phyloP scores from a whole-genome alignment of 176 grass and related monocot genomes.

The Typha latifolia region DNA sequence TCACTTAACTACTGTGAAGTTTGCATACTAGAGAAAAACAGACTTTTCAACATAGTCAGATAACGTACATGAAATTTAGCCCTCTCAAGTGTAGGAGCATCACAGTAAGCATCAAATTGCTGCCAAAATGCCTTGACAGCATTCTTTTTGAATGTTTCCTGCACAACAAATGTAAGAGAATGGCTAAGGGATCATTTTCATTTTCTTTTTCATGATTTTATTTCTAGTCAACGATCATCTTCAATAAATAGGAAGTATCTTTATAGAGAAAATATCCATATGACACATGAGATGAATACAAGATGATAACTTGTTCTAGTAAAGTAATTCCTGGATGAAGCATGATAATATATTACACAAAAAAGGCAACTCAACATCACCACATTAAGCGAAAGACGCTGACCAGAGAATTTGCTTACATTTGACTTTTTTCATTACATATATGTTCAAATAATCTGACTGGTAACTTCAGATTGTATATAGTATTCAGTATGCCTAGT shows the following conservation, averaged over 20 bases:
- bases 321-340: not conserved
- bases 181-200: not conserved
- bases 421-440: too few species aligned
- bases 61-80: constrained; percentile 60
- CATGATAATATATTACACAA: not conserved
- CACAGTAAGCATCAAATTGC: constrained; percentile 66
- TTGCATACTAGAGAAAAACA: constrained; percentile 2
- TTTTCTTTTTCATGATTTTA: not conserved
- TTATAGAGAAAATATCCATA: not conserved
- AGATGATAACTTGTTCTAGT: not conserved
- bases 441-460: too few species aligned
- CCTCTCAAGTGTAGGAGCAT: constrained; percentile 31
- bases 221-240: not conserved
- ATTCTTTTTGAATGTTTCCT: constrained; percentile 72
- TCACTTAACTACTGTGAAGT: not conserved
- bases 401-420: too few species aligned
- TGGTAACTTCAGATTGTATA: too few species aligned
- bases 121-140: constrained; percentile 77
- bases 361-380: not conserved
- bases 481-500: too few species aligned
- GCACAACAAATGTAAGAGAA: constrained; percentile 17
- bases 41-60: constrained; percentile 2
- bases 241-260: not conserved
- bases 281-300: not conserved
- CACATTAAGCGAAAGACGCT: too few species aligned